Evolutionary conservation across 78 protist species (phyloP).

Genomic region (Polysphondylium violaceum): DNA sequence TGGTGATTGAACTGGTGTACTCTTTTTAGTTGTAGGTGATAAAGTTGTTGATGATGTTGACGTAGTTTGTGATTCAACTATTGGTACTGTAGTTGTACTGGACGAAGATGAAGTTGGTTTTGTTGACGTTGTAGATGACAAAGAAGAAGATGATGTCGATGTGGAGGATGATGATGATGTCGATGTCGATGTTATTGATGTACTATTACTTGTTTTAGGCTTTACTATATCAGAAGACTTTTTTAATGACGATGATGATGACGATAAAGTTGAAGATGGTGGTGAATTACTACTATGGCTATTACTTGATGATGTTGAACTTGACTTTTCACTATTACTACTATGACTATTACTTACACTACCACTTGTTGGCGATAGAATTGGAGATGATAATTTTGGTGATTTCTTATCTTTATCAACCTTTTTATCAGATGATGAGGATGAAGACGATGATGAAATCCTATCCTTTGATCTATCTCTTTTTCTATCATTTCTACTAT

Average conservation of each 20-base stretch:
- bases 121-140: background rate
- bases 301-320: conserved; percentile 22
- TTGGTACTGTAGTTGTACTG: background rate
- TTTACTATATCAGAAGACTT: no score
- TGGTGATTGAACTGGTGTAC: conserved; percentile 4
- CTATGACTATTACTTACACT: background rate
- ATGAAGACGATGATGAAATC: no score
- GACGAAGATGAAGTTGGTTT: background rate
- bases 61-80: background rate
- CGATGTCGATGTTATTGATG: background rate
- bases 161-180: background rate
- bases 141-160: background rate
- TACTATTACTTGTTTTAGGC: background rate
- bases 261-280: background rate
- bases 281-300: background rate
- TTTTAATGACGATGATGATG: background rate
- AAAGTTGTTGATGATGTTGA: background rate
- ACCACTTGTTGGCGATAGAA: background rate
- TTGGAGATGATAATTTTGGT: no score
- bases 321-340: background rate
- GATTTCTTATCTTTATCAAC: no score
- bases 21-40: conserved; percentile 9
- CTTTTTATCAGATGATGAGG: no score
- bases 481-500: no score
- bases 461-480: conserved; percentile 20